These are phyloP conservation scores for Penicillium paxilli DNA, from an alignment of 495 filamentous ascomycete species.

Conservation along the genomic window DNA sequence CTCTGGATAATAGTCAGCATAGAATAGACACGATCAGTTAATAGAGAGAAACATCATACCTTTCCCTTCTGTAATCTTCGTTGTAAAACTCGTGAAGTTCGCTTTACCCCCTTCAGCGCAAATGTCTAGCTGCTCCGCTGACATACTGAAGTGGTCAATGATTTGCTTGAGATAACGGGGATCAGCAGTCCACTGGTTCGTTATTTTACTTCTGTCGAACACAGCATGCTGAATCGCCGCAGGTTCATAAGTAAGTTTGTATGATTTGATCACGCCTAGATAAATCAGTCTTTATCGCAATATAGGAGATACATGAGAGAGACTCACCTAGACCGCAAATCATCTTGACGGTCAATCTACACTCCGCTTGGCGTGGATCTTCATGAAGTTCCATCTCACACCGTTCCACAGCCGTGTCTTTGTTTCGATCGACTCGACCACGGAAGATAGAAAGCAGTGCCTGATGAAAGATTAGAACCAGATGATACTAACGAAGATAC, in stretches of 20 bases:
- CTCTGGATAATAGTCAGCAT: slow-evolving; percentile 49
- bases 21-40: neutral
- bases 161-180: slow-evolving; percentile 77
- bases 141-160: slow-evolving; percentile 86
- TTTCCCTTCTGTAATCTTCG: slow-evolving; percentile 82
- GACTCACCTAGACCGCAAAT: slow-evolving; percentile 77
- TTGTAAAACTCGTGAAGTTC: slow-evolving; percentile 92
- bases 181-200: slow-evolving; percentile 77
- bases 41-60: slow-evolving; percentile 45
- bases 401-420: slow-evolving; percentile 76
- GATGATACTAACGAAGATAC: too few relatives aligned
- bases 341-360: slow-evolving; percentile 78
- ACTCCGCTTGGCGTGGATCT: slow-evolving; percentile 66
- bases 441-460: slow-evolving; percentile 76
- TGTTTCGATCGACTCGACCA: slow-evolving; percentile 64
- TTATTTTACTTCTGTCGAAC: slow-evolving; percentile 70
- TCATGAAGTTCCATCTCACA: slow-evolving; percentile 87
- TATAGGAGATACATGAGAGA: neutral
- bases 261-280: slow-evolving; percentile 83
- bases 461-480: slow-evolving; percentile 37
- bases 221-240: slow-evolving; percentile 80
- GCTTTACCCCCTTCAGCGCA: slow-evolving; percentile 68
- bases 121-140: slow-evolving; percentile 89
- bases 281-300: slow-evolving; percentile 6
- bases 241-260: slow-evolving; percentile 87